Evolutionary conservation across 306 rosid species (phyloP), one percentile per base, ranked within the genome.

Genomic region (Canavalia ensiformis): DNA sequence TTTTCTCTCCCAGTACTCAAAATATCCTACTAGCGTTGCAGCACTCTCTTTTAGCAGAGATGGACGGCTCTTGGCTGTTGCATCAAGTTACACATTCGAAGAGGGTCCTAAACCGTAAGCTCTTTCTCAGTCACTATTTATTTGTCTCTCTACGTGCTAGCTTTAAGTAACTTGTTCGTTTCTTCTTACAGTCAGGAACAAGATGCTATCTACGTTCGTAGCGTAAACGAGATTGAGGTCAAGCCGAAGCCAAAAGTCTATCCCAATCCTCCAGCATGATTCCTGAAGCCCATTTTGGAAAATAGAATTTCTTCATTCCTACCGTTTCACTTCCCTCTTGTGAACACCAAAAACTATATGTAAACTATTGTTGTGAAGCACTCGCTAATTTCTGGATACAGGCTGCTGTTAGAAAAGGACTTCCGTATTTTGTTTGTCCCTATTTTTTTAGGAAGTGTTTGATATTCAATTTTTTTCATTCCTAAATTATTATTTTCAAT

Each of bases 11-110:
- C 89, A 96, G 99, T 96, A 96, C 82, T 89, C 98, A 80, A 93
- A 90, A 76, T 96, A 96, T 75, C 98, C 99, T 3, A 90, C 92
- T 29, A 96, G 99, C 89, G 46, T 96, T 68, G 99, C 99, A 4
- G 99, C 98, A 8, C 94, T 96, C 55, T 96, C 98, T 42, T 96
- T 96, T 75, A 96, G 98, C 88, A 85, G 92, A 92, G 99, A 96
- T 79, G 99, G 99, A 55, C 94, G 90, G 81, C 94, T 92, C 6
- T 86, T 96, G 72, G 99, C 99, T 45, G 98, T 95, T 78, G 99
- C 97, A 39, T 95, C 99, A 33, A 95, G 99, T 85, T 95, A 95
- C 88, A 95, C 99, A 49, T 92, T 68, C 73, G 99, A 95, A 84
- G 99, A 95, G 82, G 99, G 98, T 18, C 93, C 91, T 25, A 92